These are phyloP conservation scores for Phtheirospermum japonicum DNA, from an alignment of 257 asterid species.

Conservation along the genomic window DNA sequence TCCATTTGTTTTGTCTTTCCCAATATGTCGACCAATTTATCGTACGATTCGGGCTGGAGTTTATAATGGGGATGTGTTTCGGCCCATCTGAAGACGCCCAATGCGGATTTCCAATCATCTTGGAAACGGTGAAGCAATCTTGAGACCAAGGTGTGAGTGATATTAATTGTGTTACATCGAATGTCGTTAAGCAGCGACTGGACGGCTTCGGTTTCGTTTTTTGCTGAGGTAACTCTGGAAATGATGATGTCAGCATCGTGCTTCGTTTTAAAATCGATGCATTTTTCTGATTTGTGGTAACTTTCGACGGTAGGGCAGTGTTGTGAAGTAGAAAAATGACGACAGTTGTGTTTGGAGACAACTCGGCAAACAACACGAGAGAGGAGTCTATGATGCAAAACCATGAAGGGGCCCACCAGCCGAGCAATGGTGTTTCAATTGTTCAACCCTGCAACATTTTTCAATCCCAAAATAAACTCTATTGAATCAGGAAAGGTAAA, in stretches of 20 bases:
- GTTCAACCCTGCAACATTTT: slow-evolving; percentile 33
- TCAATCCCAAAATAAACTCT: neutral
- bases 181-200: slow-evolving; percentile 45
- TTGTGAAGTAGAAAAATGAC: slow-evolving; percentile 31
- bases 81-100: slow-evolving; percentile 81
- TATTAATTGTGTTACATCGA: slow-evolving; percentile 35
- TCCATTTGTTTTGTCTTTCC: slow-evolving; percentile 77
- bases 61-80: slow-evolving; percentile 44
- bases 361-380: slow-evolving; percentile 2
- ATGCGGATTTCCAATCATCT: slow-evolving; percentile 54
- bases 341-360: slow-evolving; percentile 21
- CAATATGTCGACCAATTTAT: slow-evolving; percentile 63
- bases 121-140: slow-evolving; percentile 66
- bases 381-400: slow-evolving; percentile 31
- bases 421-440: neutral
- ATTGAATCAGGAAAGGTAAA: neutral
- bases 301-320: slow-evolving; percentile 19
- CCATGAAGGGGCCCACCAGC: slow-evolving; percentile 35
- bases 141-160: slow-evolving; percentile 45
- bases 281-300: slow-evolving; percentile 25
- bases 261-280: slow-evolving; percentile 26
- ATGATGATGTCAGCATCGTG: slow-evolving; percentile 45
- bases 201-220: slow-evolving; percentile 35
- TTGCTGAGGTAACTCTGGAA: slow-evolving; percentile 39
- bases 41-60: slow-evolving; percentile 55